Percentiles rank a stretch among this genome's conserved stretches.
phyloP scores from a whole-genome alignment of 2,329 filamentous ascomycete species.

The Falciphora oryzae region DNA sequence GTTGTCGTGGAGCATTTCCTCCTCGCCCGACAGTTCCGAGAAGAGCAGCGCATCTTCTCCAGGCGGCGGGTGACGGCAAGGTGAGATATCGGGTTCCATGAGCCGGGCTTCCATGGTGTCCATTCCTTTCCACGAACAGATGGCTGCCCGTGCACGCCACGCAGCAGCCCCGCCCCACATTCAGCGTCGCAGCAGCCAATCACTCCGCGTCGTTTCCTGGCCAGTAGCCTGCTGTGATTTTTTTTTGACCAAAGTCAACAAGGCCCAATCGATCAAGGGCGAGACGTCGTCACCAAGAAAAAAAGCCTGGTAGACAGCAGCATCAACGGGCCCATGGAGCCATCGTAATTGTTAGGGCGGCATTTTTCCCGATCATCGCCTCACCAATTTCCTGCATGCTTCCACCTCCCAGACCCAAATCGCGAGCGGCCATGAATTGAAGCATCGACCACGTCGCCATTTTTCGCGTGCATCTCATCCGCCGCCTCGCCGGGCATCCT shows the following conservation, averaged over 20 bases:
- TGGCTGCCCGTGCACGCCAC: neutral
- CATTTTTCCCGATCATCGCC: constrained; percentile 1
- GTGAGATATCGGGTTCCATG: neutral
- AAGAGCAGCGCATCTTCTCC: neutral
- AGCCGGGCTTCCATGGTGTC: neutral
- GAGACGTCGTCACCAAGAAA: constrained; percentile 10
- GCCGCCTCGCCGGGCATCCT: constrained; percentile 3
- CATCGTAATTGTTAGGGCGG: constrained; percentile 3
- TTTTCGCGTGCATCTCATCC: constrained; percentile 10
- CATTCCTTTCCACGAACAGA: neutral
- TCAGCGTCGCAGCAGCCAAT: constrained; percentile 3
- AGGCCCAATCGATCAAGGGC: constrained; percentile 13
- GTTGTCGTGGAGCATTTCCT: neutral
- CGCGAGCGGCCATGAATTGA: constrained; percentile 11
- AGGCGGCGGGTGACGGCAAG: neutral
- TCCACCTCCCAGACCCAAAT: neutral
- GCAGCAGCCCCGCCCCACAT: neutral
- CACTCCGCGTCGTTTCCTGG: constrained; percentile 3
- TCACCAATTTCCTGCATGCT: neutral
- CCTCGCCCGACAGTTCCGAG: no score
- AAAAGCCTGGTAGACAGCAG: neutral
- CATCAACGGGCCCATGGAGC: neutral
- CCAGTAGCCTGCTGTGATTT: constrained; percentile 8
- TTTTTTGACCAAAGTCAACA: constrained; percentile 12
- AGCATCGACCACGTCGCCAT: constrained; percentile 1